Evolutionary conservation across 2,329 filamentous ascomycete genomes (phyloP).

Genomic region (Parascedosporium putredinis): DNA sequence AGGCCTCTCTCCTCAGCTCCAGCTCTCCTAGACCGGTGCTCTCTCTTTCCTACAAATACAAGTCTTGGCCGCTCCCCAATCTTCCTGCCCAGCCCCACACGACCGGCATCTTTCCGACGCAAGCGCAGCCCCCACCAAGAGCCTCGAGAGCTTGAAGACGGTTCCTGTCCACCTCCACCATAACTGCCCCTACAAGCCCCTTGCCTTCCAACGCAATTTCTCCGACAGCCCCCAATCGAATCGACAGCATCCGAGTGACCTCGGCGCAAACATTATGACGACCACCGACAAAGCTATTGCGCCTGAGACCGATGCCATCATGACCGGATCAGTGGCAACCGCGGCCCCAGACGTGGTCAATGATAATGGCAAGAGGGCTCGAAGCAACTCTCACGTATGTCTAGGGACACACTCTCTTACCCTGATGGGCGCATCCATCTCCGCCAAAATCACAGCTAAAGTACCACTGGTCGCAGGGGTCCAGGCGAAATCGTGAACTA

Average conservation of each 20-base stretch:
- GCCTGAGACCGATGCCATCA: neutral
- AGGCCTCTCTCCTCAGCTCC: neutral
- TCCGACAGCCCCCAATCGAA: too few species aligned
- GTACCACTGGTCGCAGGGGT: too few species aligned
- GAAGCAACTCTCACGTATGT: constrained; percentile 4
- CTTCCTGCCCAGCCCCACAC: neutral
- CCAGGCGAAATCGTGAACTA: too few species aligned
- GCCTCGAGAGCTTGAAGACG: too few species aligned
- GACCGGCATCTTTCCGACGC: neutral
- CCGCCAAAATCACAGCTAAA: too few species aligned
- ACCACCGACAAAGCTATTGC: neutral
- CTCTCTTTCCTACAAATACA: neutral
- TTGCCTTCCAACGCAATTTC: too few species aligned
- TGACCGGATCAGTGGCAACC: neutral
- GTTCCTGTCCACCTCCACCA: neutral
- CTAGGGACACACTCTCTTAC: neutral
- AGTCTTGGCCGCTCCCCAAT: neutral
- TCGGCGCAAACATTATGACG: neutral
- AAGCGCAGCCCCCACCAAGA: neutral
- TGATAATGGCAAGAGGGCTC: neutral
- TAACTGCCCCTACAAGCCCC: neutral
- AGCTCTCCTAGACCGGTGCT: neutral
- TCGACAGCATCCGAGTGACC: too few species aligned
- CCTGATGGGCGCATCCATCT: too few species aligned
- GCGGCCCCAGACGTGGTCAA: neutral